phyloP scores from a whole-genome alignment of 805 yeast genomes.

The Yarrowia sp. region DNA sequence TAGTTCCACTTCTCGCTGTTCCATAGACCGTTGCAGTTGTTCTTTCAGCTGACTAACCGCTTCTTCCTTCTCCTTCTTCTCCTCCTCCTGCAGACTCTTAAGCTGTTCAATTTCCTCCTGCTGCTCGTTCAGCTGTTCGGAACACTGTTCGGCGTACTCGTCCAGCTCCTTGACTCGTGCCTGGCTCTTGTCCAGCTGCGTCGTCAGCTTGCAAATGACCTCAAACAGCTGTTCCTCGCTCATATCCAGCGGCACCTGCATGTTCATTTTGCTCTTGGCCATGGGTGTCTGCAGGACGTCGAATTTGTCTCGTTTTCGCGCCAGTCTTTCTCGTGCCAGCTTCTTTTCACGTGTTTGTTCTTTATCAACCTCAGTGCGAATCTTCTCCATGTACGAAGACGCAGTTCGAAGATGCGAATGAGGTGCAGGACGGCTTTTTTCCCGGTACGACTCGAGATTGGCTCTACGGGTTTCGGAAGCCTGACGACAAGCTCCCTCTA shows the following conservation, averaged over 20 bases:
- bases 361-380: neutral
- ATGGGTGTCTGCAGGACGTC: neutral
- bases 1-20: neutral
- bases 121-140: neutral
- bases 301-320: neutral
- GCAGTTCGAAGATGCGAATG: neutral
- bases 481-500: neutral
- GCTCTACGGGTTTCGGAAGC: neutral
- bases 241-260: neutral
- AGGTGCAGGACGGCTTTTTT: neutral
- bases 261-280: neutral
- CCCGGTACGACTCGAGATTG: neutral
- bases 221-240: neutral
- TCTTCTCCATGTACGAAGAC: neutral
- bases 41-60: neutral
- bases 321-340: neutral
- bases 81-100: neutral
- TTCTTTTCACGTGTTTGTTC: neutral
- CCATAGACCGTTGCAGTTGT: neutral
- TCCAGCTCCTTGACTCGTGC: neutral
- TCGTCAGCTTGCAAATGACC: neutral
- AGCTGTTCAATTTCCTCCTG: neutral
- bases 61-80: neutral
- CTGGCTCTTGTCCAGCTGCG: neutral
- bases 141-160: neutral